These are phyloP conservation scores for Aspergillus alliaceus DNA, from an alignment of 2,329 filamentous ascomycete genomes.

Conservation along the genomic window DNA sequence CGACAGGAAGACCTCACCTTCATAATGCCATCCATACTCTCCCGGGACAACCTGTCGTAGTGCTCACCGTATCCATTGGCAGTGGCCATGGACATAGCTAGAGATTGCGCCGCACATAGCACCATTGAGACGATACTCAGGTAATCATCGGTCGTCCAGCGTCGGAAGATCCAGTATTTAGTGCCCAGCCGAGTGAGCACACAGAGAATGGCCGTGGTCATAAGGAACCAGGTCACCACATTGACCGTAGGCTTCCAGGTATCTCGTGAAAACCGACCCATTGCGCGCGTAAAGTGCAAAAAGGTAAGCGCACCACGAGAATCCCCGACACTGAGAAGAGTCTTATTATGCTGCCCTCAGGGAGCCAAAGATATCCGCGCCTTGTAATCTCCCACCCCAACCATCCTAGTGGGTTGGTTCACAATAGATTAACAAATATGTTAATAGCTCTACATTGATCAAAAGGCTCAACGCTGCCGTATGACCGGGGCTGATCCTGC, in stretches of 20 bases:
- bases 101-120: conserved; percentile 16
- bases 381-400: background rate
- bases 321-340: background rate
- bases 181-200: conserved; percentile 25
- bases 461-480: too few relatives aligned
- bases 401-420: background rate
- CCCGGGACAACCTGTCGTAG: conserved; percentile 6
- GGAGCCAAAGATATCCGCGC: background rate
- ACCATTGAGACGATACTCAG: conserved; percentile 3
- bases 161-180: conserved; percentile 24
- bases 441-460: too few relatives aligned
- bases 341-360: background rate
- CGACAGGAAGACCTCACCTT: conserved; percentile 14
- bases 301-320: background rate
- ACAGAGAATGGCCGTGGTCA: conserved; percentile 25
- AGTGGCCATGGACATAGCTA: conserved; percentile 23
- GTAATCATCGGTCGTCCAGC: conserved; percentile 5
- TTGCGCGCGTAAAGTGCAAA: background rate
- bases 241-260: conserved; percentile 19
- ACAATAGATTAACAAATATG: too few relatives aligned
- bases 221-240: conserved; percentile 29
- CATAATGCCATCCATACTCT: conserved; percentile 13
- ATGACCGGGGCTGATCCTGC: too few relatives aligned
- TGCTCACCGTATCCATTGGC: conserved; percentile 24
- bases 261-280: background rate